These are phyloP conservation scores for Colletotrichum cordylinicola DNA, from an alignment of 2,329 filamentous ascomycete genomes.

Conservation along the genomic window DNA sequence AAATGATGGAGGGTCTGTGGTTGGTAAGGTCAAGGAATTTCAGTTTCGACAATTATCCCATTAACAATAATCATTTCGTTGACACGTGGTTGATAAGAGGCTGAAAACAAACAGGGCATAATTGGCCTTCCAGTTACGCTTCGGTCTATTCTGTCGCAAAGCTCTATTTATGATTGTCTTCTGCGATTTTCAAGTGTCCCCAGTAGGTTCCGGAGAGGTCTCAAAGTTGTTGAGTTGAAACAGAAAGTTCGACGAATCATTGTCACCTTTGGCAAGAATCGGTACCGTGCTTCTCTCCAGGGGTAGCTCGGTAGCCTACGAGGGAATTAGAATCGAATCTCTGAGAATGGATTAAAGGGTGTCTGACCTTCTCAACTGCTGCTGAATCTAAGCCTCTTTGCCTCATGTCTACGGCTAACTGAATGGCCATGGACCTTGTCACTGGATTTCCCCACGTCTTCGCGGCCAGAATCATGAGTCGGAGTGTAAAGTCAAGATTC, in stretches of 20 bases:
- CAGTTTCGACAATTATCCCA: not conserved
- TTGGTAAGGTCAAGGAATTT: not conserved
- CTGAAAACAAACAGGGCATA: not conserved
- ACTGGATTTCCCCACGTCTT: conserved; percentile 62
- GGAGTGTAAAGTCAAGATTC: conserved; percentile 70
- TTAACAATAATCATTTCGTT: not conserved
- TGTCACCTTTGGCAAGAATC: not conserved
- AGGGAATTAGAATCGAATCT: not conserved
- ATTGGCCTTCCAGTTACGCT: not conserved
- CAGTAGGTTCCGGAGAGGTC: not conserved
- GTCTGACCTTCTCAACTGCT: conserved; percentile 28
- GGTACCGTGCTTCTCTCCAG: not conserved
- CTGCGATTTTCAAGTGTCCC: not conserved
- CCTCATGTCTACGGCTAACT: conserved; percentile 69
- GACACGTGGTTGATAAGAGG: not conserved
- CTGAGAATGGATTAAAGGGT: accelerated
- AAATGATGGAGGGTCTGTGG: not conserved
- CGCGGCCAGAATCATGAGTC: conserved; percentile 70
- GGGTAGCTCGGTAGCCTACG: not conserved
- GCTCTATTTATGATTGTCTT: not conserved
- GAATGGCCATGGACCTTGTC: conserved; percentile 72
- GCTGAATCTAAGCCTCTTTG: conserved; percentile 38
- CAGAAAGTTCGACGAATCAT: not conserved
- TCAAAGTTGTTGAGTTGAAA: not conserved
- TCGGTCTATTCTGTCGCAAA: not conserved